Percentiles rank a stretch among this genome's conserved stretches.
Conservation (phyloP, 2,329 filamentous ascomycete species). For the Ophiocordyceps camponoti-leonardi region DNA sequence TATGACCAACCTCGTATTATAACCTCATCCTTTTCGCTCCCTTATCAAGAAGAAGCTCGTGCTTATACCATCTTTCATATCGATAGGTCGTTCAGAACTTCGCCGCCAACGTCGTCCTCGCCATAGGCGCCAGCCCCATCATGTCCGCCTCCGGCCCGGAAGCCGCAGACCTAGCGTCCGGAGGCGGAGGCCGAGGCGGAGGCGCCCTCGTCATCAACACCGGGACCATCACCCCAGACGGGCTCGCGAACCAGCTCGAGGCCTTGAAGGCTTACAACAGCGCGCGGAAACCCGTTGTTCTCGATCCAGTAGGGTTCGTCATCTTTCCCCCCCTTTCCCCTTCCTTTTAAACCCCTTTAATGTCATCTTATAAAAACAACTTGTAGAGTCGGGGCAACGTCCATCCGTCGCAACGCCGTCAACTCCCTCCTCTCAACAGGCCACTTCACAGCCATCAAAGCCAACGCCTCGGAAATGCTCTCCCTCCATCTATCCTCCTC, state of each 20-base stretch:
- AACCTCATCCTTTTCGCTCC: not conserved
- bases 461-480: conserved; percentile 77
- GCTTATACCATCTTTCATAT: too few species aligned
- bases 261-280: conserved; percentile 71
- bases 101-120: conserved; percentile 75
- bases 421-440: conserved; percentile 53
- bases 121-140: conserved; percentile 75
- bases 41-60: too few species aligned
- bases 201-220: conserved; percentile 74
- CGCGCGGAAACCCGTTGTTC: conserved; percentile 55
- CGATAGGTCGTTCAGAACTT: conserved; percentile 89
- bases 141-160: conserved; percentile 84
- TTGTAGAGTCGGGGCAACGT: conserved; percentile 67
- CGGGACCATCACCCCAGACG: conserved; percentile 72
- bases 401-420: conserved; percentile 53
- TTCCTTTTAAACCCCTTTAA: too few species aligned
- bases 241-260: conserved; percentile 51
- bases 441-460: conserved; percentile 80
- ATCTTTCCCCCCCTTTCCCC: not conserved
- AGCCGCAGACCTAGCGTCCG: conserved; percentile 68
- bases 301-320: conserved; percentile 74
- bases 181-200: too few species aligned
- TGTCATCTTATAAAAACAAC: too few species aligned
- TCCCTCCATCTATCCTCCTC: conserved; percentile 35
- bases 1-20: conserved; percentile 83